Conservation (phyloP, 345 rosid species). For the Melaleuca alternifolia region DNA sequence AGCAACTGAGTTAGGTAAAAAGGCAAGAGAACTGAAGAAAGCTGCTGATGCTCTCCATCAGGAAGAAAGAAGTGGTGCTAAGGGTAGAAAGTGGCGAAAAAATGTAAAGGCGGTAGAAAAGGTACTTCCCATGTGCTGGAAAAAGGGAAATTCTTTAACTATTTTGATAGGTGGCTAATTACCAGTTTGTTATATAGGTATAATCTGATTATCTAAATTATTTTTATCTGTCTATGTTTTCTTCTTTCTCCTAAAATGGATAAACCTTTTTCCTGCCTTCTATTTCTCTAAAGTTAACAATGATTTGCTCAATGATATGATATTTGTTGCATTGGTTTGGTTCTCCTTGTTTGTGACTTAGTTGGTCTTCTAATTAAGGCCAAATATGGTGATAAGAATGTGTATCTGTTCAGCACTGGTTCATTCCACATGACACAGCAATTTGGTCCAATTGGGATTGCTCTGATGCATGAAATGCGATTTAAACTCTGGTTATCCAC, state of each 20-base stretch:
- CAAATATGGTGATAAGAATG: neutral
- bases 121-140: slow-evolving; percentile 24
- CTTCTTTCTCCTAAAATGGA: neutral
- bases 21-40: slow-evolving; percentile 89
- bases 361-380: neutral
- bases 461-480: neutral
- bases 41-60: slow-evolving; percentile 94
- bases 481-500: neutral
- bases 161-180: neutral
- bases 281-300: neutral
- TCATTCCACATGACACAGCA: neutral
- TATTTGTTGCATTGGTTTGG: neutral
- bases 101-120: slow-evolving; percentile 92
- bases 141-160: neutral
- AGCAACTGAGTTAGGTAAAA: slow-evolving; percentile 98
- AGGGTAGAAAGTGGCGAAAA: slow-evolving; percentile 96
- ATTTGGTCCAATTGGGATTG: neutral
- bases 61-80: slow-evolving; percentile 90
- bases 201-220: neutral
- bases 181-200: neutral
- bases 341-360: neutral
- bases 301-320: neutral
- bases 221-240: neutral
- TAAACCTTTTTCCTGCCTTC: neutral
- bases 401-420: neutral